phyloP scores from a whole-genome alignment of 1,284 basidiomycete genomes.

The Earliella scabrosa region DNA sequence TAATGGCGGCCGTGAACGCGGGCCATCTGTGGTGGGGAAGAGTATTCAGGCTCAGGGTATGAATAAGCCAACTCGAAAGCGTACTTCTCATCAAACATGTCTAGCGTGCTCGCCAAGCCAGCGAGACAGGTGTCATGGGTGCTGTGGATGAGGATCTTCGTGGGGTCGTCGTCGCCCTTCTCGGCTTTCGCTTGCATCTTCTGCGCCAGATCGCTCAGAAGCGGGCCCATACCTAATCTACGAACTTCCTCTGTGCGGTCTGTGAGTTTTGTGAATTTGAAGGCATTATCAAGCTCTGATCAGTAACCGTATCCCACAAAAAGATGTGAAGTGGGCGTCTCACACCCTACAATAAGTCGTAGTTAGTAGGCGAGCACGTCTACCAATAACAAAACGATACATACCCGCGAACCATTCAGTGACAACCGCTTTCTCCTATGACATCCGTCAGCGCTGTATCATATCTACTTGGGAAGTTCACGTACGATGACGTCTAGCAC shows the following conservation, averaged over 20 bases:
- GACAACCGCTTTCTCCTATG: slow-evolving; percentile 73
- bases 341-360: slow-evolving; percentile 30
- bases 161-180: slow-evolving; percentile 46
- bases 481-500: slow-evolving; percentile 64
- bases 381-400: slow-evolving; percentile 21
- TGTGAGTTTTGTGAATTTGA: too few relatives aligned
- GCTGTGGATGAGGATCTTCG: slow-evolving; percentile 69
- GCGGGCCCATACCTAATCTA: slow-evolving; percentile 75
- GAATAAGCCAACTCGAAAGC: not conserved
- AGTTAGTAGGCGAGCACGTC: slow-evolving; percentile 3
- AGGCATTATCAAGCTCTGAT: too few relatives aligned
- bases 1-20: slow-evolving; percentile 72
- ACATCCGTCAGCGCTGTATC: not conserved
- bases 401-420: slow-evolving; percentile 81
- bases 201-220: slow-evolving; percentile 63
- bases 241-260: slow-evolving; percentile 79
- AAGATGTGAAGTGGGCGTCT: slow-evolving; percentile 22
- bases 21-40: slow-evolving; percentile 61
- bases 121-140: slow-evolving; percentile 83
- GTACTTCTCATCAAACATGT: slow-evolving; percentile 76
- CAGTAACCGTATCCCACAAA: too few relatives aligned
- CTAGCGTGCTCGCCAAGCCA: slow-evolving; percentile 68
- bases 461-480: slow-evolving; percentile 23
- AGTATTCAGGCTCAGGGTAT: not conserved
- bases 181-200: slow-evolving; percentile 65